Conservation (phyloP, 495 filamentous ascomycete species). For the Tuber borchii region DNA sequence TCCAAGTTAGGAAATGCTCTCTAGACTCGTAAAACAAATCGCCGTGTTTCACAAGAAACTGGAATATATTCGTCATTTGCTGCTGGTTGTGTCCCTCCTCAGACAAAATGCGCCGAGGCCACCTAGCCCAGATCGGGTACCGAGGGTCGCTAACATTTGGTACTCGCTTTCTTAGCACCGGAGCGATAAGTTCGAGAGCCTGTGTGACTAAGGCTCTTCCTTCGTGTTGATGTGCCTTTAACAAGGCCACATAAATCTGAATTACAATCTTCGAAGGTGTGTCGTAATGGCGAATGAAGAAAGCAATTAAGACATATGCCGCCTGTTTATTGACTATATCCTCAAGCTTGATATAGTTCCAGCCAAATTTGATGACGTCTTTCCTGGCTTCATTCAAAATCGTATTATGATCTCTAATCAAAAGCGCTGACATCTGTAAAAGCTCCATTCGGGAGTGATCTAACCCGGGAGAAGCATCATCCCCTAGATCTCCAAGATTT, state of each 20-base stretch:
- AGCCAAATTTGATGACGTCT: conserved; percentile 97
- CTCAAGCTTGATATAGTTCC: conserved; percentile 95
- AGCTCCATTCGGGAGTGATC: conserved; percentile 96
- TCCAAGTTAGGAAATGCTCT: conserved; percentile 79
- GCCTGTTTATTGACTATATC: conserved; percentile 99
- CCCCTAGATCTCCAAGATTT: conserved; percentile 71
- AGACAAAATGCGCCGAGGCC: conserved; percentile 80
- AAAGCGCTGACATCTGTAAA: conserved; percentile 83
- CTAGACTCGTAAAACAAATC: conserved; percentile 91
- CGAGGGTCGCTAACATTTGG: conserved; percentile 50
- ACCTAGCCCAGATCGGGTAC: conserved; percentile 79
- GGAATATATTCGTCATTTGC: conserved; percentile 94
- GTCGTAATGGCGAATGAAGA: conserved; percentile 96
- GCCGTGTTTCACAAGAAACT: conserved; percentile 87
- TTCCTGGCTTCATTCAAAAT: conserved; percentile 86
- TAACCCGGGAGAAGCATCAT: conserved; percentile 77
- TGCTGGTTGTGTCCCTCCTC: conserved; percentile 96
- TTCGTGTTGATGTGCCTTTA: conserved; percentile 92
- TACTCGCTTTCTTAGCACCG: conserved; percentile 75
- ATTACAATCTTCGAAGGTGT: conserved; percentile 92
- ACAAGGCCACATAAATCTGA: conserved; percentile 82
- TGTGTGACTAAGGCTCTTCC: conserved; percentile 87
- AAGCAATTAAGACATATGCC: conserved; percentile 91
- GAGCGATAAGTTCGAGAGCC: conserved; percentile 86
- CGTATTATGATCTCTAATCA: conserved; percentile 85